Conservation (phyloP, 208 protist species). For the Histomonas meleagridis region DNA sequence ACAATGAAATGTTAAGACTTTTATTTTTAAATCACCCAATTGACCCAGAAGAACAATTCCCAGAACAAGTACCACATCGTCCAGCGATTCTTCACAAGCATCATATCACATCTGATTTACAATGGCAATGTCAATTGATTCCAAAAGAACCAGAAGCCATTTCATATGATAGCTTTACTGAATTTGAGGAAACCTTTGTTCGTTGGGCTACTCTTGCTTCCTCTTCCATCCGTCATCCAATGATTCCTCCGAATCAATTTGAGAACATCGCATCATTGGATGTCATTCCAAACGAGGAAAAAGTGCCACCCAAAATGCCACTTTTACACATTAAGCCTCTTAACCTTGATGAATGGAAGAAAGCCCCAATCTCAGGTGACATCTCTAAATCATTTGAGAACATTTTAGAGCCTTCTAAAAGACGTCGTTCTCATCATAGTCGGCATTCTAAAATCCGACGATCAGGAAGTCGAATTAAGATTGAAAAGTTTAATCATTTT, state of each 20-base stretch:
- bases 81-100: background rate
- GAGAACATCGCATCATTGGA: background rate
- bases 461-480: too few species aligned
- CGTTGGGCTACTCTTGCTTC: background rate
- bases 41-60: background rate
- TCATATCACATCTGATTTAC: background rate
- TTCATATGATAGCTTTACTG: background rate
- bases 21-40: too few species aligned
- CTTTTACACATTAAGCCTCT: background rate
- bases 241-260: background rate
- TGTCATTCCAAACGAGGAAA: background rate
- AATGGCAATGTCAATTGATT: background rate
- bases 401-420: too few species aligned
- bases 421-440: background rate
- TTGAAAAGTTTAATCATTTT: too few species aligned
- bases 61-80: background rate
- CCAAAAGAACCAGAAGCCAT: background rate
- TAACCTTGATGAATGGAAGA: too few species aligned
- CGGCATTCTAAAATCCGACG: background rate
- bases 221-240: background rate
- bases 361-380: background rate
- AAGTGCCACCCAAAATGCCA: background rate
- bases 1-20: too few species aligned
- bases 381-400: background rate
- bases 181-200: background rate